These are phyloP conservation scores for Mortierella hygrophila DNA, from an alignment of 192 early-diverging fungal species.

Conservation along the genomic window DNA sequence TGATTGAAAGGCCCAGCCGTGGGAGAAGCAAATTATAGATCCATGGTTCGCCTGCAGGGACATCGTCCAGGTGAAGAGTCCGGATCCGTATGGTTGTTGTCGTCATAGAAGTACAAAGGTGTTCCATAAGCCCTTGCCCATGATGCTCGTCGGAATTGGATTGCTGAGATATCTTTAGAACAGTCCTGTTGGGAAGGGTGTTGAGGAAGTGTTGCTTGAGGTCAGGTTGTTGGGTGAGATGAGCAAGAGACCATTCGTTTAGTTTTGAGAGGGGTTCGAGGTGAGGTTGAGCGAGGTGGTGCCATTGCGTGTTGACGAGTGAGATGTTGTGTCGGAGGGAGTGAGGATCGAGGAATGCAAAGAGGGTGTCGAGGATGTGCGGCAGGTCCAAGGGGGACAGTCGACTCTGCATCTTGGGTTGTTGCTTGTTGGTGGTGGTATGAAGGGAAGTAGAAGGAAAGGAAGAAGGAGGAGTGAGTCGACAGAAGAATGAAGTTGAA, in stretches of 20 bases:
- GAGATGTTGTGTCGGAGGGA: not conserved
- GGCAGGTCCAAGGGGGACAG: not conserved
- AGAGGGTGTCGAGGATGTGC: conserved; percentile 1
- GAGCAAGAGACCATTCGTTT: not conserved
- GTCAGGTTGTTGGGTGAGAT: not conserved
- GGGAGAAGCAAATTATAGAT: not conserved
- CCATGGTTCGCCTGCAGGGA: not conserved
- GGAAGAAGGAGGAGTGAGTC: not conserved
- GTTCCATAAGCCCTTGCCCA: not conserved
- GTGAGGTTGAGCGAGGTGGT: not conserved
- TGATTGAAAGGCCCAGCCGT: not conserved
- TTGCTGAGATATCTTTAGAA: not conserved
- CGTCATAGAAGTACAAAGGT: not conserved
- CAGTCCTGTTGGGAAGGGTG: not conserved
- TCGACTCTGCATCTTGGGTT: not conserved
- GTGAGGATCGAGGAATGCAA: not conserved
- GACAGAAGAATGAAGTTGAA: not conserved
- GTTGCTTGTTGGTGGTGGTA: not conserved
- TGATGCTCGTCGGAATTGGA: not conserved
- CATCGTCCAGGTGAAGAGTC: not conserved
- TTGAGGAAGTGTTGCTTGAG: not conserved
- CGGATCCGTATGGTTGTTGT: not conserved
- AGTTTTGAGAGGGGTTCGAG: not conserved
- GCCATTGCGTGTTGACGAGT: conserved; percentile 1
- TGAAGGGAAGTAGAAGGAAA: not conserved